Conservation (phyloP, 176 grass and related monocot genomes). For the Zizania latifolia region DNA sequence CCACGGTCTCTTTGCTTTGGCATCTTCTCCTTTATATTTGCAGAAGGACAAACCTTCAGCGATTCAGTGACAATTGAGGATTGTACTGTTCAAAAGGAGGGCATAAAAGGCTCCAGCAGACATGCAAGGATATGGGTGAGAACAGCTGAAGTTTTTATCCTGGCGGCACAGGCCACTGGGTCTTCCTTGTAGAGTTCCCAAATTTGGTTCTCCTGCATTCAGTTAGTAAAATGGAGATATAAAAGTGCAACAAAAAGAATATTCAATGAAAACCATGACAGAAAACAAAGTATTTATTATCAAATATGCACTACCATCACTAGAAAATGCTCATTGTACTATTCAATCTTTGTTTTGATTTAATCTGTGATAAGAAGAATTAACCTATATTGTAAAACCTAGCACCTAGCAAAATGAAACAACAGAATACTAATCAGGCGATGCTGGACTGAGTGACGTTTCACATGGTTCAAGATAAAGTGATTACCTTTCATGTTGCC, state of each 20-base stretch:
- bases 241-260: too few relatives aligned
- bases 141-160: slow-evolving; percentile 81
- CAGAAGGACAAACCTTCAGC: slow-evolving; percentile 50
- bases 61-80: not conserved
- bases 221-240: too few relatives aligned
- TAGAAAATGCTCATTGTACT: slow-evolving; percentile 70
- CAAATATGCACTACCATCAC: slow-evolving; percentile 80
- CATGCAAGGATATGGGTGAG: slow-evolving; percentile 80
- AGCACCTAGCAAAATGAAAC: not conserved
- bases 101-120: slow-evolving; percentile 85
- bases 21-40: slow-evolving; percentile 64
- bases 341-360: slow-evolving; percentile 86
- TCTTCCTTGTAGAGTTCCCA: slow-evolving; percentile 88
- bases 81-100: slow-evolving; percentile 66
- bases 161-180: slow-evolving; percentile 51
- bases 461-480: slow-evolving; percentile 12
- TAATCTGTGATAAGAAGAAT: slow-evolving; percentile 46
- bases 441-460: slow-evolving; percentile 1
- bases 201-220: slow-evolving; percentile 72
- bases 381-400: not conserved
- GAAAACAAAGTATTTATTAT: too few relatives aligned
- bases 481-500: slow-evolving; percentile 72
- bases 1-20: slow-evolving; percentile 72
- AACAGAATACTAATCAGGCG: slow-evolving; percentile 6
- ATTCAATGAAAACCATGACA: too few relatives aligned